Percentiles rank a stretch among this genome's conserved stretches.
Conservation (phyloP, 164 flowering plant genomes). For the Echeveria elegans region DNA sequence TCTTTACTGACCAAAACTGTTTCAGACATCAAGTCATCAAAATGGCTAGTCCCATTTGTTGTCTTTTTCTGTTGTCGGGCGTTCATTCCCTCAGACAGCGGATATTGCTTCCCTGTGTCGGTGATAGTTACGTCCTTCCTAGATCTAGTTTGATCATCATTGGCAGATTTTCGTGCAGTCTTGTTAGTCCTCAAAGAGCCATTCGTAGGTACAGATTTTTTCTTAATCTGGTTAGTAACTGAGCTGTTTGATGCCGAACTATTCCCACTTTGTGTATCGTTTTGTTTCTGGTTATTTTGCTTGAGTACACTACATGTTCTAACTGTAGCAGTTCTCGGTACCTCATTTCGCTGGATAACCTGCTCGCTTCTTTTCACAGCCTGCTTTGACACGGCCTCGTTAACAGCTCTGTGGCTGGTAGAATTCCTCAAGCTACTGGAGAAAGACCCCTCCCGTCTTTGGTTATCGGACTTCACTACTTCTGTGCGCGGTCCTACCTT, state of each 20-base stretch:
- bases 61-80: slow-evolving; percentile 21
- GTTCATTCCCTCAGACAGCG: slow-evolving; percentile 21
- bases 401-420: slow-evolving; percentile 22
- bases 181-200: slow-evolving; percentile 20
- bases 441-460: slow-evolving; percentile 25
- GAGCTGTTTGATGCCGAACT: slow-evolving; percentile 16
- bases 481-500: slow-evolving; percentile 24
- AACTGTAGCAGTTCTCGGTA: slow-evolving; percentile 20
- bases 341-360: slow-evolving; percentile 16
- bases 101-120: slow-evolving; percentile 19
- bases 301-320: slow-evolving; percentile 25
- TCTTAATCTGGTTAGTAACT: slow-evolving; percentile 17
- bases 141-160: slow-evolving; percentile 19
- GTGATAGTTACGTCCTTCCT: slow-evolving; percentile 17
- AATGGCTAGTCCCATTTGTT: slow-evolving; percentile 12
- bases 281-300: slow-evolving; percentile 57
- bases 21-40: slow-evolving; percentile 11
- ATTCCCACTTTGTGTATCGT: slow-evolving; percentile 20
- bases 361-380: slow-evolving; percentile 15
- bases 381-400: slow-evolving; percentile 19
- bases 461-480: slow-evolving; percentile 27
- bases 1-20: slow-evolving; percentile 10
- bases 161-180: slow-evolving; percentile 24
- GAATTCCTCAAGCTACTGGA: slow-evolving; percentile 18
- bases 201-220: slow-evolving; percentile 16